Evolutionary conservation across 2,329 filamentous ascomycete genomes (phyloP).

Genomic region (Akanthomyces muscarius): DNA sequence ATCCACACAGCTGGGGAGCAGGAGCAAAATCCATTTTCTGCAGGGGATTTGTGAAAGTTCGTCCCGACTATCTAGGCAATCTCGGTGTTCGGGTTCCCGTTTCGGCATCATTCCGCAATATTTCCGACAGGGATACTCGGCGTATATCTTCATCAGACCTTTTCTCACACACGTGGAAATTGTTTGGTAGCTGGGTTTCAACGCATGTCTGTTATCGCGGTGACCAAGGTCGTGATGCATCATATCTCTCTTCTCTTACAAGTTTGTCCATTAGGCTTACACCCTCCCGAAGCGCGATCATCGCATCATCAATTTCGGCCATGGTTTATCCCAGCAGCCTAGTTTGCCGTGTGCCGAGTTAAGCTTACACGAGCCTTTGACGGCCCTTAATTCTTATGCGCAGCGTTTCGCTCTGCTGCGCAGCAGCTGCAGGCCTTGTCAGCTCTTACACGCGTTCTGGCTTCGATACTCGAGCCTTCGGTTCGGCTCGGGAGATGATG

Average conservation of each 20-base stretch:
- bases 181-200: background rate
- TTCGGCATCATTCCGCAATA: background rate
- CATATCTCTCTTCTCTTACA: background rate
- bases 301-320: background rate
- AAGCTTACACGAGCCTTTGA: background rate
- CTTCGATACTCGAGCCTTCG: background rate
- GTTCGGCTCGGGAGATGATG: background rate
- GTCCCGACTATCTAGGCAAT: background rate
- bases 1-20: background rate
- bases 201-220: too few species aligned
- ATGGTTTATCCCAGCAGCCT: background rate
- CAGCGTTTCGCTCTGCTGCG: background rate
- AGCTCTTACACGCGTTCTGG: background rate
- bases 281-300: background rate
- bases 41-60: background rate
- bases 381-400: background rate
- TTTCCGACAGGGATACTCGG: too few species aligned
- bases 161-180: background rate
- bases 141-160: background rate
- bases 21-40: background rate
- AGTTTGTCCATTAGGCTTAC: background rate
- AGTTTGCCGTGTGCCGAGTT: conserved; percentile 7
- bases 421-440: background rate
- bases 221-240: too few species aligned
- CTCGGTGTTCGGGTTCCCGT: background rate